phyloP scores from a whole-genome alignment of 192 early-diverging fungal genomes.

The Gonapodya prolifera region DNA sequence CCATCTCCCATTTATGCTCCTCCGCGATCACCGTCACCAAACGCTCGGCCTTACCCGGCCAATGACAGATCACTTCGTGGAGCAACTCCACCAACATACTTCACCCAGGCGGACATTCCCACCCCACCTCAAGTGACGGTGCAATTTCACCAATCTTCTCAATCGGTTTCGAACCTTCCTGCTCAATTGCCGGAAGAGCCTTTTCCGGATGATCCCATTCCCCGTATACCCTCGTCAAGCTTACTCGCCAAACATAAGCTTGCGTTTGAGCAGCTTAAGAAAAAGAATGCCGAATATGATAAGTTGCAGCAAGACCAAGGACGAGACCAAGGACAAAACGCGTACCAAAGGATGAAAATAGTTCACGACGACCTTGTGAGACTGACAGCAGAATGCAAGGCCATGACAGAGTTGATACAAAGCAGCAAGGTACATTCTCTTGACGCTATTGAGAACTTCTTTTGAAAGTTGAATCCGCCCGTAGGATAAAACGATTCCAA shows the following conservation, averaged over 20 bases:
- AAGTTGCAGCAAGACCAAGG: neutral
- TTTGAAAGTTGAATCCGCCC: neutral
- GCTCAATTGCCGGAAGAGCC: neutral
- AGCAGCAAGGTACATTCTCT: neutral
- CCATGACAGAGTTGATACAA: neutral
- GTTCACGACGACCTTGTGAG: neutral
- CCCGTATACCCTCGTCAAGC: neutral
- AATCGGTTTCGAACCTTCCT: neutral
- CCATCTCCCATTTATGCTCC: neutral
- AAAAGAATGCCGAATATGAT: no score
- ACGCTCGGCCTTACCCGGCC: neutral
- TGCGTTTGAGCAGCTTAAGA: neutral
- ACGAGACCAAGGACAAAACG: neutral
- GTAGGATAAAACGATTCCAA: neutral
- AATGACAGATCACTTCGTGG: neutral
- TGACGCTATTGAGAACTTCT: neutral
- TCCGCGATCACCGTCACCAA: neutral
- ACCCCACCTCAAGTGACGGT: neutral
- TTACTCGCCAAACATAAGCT: neutral
- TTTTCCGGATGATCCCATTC: neutral
- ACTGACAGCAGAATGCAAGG: neutral
- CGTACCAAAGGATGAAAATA: neutral
- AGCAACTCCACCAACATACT: no score
- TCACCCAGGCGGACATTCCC: neutral
- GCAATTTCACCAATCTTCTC: neutral